These are phyloP conservation scores for Hypoxylon sp. DNA, from an alignment of 2,329 filamentous ascomycete genomes.

Conservation along the genomic window DNA sequence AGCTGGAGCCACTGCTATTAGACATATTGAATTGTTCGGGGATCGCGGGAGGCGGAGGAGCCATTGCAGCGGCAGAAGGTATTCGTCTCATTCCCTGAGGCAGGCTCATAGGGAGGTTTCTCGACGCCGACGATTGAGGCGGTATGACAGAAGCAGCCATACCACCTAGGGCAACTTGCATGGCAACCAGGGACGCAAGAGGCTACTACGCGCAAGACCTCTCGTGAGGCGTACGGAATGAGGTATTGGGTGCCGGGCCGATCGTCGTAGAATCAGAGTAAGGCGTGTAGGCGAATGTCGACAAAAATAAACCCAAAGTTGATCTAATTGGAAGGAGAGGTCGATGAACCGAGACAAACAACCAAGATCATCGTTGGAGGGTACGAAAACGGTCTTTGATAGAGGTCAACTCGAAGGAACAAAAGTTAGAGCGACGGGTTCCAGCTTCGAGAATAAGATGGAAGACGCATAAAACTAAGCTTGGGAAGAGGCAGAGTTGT, in stretches of 20 bases:
- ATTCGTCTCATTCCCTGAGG: constrained; percentile 51
- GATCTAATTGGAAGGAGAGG: constrained; percentile 39
- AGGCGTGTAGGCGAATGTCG: constrained; percentile 38
- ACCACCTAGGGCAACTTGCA: constrained; percentile 52
- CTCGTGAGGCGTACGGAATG: constrained; percentile 32
- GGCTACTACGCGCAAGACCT: constrained; percentile 11
- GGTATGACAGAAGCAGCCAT: constrained; percentile 53
- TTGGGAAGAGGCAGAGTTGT: constrained; percentile 26
- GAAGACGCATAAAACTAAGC: constrained; percentile 16
- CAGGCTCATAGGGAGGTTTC: constrained; percentile 50
- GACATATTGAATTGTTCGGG: constrained; percentile 61
- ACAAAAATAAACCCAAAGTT: constrained; percentile 29
- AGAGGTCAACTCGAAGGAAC: constrained; percentile 18
- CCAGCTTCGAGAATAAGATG: constrained; percentile 12
- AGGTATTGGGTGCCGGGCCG: constrained; percentile 35
- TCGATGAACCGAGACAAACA: constrained; percentile 29
- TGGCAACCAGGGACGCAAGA: constrained; percentile 31
- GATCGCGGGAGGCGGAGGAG: constrained; percentile 62
- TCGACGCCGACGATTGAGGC: constrained; percentile 50
- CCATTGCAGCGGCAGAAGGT: constrained; percentile 55
- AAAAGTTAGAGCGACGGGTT: constrained; percentile 21
- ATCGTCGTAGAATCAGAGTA: constrained; percentile 41
- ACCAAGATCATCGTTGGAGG: constrained; percentile 40
- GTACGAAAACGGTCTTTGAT: constrained; percentile 13
- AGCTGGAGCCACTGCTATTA: constrained; percentile 54